Base-by-base conservation (phyloP, 768 basidiomycete species). In the Mycena chlorophos region DNA sequence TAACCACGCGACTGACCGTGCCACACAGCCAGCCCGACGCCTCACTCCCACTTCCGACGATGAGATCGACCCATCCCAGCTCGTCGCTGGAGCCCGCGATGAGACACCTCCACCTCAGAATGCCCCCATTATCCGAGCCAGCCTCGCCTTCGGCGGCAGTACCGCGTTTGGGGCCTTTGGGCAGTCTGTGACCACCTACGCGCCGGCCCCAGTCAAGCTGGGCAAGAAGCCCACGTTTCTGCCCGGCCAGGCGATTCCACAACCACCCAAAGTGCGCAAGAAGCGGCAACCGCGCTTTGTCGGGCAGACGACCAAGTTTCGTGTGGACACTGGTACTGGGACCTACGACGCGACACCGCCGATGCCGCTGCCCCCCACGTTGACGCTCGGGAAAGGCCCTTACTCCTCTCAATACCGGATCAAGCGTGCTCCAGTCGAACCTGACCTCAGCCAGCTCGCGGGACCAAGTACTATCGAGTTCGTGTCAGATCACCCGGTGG, bases 1-100 rank as follows among this genome's bases (percentile, higher is more conserved):
- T 46, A 26, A 37, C 42, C 29, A 12, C 46, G 25, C 29, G n/a
- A 51, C 37, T 34, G 52, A 46, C 54, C 43, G 45, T 53, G 42
- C 48, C 20, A 43, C 40, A 70, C 81, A 77, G 66, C 40, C 68
- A 67, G 75, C 66, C 26, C 79, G 81, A 51, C 75, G 80, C 6
- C 78, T 84, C 62, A 76, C 80, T 4, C 83, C 85, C 25, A 64
- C 70, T 31, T 80, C 78, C 13, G 82, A 85, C 51, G 83, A 83
- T 61, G 82, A 76, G 56, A 60, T 70, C 30, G 74, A 69, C 48
- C 61, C 76, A 29, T 25, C 45, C 20, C 12, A 75, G 54, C 68
- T 71, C 8, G 65, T 72, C 23, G 72, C 68, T 46, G 45, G 45
- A 4, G 45, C 45, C 37, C 70, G 76, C 49, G 76, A 78, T 58